Conservation (phyloP, 352 stramenopile species). For the Globisporangium radiosum region DNA sequence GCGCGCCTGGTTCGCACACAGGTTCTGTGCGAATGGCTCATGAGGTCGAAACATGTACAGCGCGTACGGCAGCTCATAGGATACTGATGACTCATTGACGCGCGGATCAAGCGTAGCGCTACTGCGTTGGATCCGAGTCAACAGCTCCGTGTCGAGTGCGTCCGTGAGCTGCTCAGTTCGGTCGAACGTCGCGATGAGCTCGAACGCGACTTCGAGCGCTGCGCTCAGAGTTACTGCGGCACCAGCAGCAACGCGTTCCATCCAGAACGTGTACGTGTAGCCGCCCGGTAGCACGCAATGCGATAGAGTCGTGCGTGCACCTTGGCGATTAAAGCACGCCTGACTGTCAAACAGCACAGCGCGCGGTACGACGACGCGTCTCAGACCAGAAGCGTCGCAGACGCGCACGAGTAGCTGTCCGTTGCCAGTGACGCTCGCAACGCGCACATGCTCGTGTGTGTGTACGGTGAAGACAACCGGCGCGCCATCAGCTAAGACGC, state of each 20-base stretch:
- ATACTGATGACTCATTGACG: too few species aligned
- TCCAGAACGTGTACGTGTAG: slow-evolving; percentile 72
- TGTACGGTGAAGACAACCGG: slow-evolving; percentile 43
- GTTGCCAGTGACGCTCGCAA: slow-evolving; percentile 42
- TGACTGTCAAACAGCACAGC: slow-evolving; percentile 67
- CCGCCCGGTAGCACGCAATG: slow-evolving; percentile 39
- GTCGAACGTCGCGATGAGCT: slow-evolving; percentile 35
- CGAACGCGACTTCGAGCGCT: slow-evolving; percentile 32
- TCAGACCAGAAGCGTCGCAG: slow-evolving; percentile 43
- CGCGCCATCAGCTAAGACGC: slow-evolving; percentile 14
- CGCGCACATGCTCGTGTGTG: slow-evolving; percentile 43
- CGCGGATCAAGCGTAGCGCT: too few species aligned
- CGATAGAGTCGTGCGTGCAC: slow-evolving; percentile 30
- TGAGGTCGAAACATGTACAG: slow-evolving; percentile 8
- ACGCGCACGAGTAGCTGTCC: slow-evolving; percentile 61
- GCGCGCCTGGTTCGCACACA: too few species aligned
- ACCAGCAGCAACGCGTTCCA: slow-evolving; percentile 18
- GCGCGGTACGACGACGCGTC: slow-evolving; percentile 35
- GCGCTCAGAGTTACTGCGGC: background rate
- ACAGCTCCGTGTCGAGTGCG: slow-evolving; percentile 6
- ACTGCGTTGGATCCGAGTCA: too few species aligned
- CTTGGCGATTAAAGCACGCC: slow-evolving; percentile 52
- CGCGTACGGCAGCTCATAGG: slow-evolving; percentile 1
- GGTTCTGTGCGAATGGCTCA: too few species aligned
- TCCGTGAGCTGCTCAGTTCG: slow-evolving; percentile 17